Conservation (phyloP, 108 stramenopile genomes). For the Skeletonema tropicum region DNA sequence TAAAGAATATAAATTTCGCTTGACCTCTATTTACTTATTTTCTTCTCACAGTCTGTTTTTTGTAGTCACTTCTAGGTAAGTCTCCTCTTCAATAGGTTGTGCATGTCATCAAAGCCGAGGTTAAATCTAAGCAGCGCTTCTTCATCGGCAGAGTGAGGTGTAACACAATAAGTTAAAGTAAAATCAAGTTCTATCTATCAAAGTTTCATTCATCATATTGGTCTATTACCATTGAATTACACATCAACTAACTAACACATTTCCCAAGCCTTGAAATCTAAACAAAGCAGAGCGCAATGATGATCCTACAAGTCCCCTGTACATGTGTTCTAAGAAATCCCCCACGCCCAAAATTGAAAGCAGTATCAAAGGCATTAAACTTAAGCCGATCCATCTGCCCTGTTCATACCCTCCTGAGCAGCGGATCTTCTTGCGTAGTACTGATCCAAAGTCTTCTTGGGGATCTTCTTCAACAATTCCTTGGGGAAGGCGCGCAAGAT, state of each 20-base stretch:
- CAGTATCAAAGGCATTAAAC: neutral
- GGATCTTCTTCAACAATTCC: constrained; percentile 99
- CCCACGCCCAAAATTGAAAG: neutral
- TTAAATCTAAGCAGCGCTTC: too few relatives aligned
- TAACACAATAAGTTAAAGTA: too few relatives aligned
- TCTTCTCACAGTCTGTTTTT: too few relatives aligned
- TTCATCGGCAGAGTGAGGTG: too few relatives aligned
- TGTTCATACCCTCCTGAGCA: constrained; percentile 85
- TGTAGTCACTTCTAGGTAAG: too few relatives aligned
- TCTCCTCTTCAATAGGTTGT: too few relatives aligned
- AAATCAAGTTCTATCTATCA: too few relatives aligned
- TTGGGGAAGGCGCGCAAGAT: constrained; percentile 99
- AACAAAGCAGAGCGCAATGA: constrained; percentile 2
- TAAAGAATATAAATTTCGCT: constrained; percentile 2
- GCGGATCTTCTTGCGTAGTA: constrained; percentile 93
- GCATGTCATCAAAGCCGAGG: too few relatives aligned
- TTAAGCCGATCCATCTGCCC: constrained; percentile 77
- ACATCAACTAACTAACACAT: neutral
- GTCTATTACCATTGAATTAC: neutral
- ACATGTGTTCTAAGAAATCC: neutral
- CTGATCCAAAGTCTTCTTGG: constrained; percentile 95
- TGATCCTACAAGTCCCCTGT: neutral
- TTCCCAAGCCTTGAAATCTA: neutral
- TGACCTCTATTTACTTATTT: too few relatives aligned
- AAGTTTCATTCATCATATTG: neutral